phyloP scores from a whole-genome alignment of 768 basidiomycete species.

The Suillus cothurnatus region DNA sequence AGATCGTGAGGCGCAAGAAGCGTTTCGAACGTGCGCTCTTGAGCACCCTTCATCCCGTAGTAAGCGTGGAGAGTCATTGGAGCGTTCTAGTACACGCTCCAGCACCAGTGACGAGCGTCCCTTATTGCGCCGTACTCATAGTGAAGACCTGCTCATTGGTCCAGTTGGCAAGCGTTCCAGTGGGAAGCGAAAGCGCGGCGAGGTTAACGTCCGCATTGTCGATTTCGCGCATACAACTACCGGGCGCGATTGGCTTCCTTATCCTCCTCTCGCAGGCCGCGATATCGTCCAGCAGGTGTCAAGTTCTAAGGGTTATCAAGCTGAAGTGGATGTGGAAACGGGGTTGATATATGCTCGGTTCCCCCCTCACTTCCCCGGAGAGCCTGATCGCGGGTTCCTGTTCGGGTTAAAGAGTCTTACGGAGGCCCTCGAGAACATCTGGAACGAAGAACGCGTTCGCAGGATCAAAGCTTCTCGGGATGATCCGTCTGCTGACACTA shows the following conservation, averaged over 20 bases:
- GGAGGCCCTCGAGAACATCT: conserved; percentile 77
- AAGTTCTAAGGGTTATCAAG: conserved; percentile 75
- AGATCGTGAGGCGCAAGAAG: conserved; percentile 84
- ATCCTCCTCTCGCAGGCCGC: conserved; percentile 49
- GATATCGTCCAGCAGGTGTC: conserved; percentile 46
- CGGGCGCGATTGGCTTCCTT: conserved; percentile 84
- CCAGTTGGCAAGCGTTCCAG: conserved; percentile 63
- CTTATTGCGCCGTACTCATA: conserved; percentile 70
- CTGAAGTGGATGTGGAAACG: conserved; percentile 79
- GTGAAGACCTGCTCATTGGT: conserved; percentile 76
- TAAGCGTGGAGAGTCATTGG: conserved; percentile 79
- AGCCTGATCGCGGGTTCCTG: conserved; percentile 93
- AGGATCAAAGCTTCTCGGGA: conserved; percentile 67
- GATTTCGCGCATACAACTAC: conserved; percentile 99
- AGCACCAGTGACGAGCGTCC: conserved; percentile 44
- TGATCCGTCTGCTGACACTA: conserved; percentile 45
- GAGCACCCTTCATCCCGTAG: conserved; percentile 68
- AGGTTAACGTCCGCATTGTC: conserved; percentile 93
- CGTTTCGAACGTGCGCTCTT: conserved; percentile 57
- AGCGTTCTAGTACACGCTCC: conserved; percentile 50
- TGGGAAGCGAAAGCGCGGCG: conserved; percentile 80
- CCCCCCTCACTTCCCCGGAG: conserved; percentile 86
- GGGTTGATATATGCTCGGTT: conserved; percentile 90
- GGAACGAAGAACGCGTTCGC: conserved; percentile 81
- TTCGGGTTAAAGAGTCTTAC: conserved; percentile 86